phyloP scores from a whole-genome alignment of 768 basidiomycete genomes.

The Pisolithus sp. region DNA sequence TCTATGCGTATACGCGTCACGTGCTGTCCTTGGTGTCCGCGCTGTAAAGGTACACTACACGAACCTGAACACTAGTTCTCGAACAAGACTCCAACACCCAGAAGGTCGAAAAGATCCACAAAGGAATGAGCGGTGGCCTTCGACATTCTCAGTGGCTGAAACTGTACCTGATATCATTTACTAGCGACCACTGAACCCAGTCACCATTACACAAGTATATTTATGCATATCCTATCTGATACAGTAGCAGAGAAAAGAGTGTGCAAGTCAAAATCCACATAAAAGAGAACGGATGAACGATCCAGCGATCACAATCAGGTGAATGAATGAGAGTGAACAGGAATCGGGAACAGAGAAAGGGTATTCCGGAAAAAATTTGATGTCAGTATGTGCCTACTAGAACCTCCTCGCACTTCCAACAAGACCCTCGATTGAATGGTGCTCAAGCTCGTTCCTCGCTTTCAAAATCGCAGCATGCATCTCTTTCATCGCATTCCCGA shows the following conservation, averaged over 20 bases:
- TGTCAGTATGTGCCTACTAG: conserved; percentile 22
- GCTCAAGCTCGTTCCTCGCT: conserved; percentile 91
- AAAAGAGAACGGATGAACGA: background rate
- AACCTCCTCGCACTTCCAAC: conserved; percentile 46
- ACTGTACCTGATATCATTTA: too few relatives aligned
- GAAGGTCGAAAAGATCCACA: too few relatives aligned
- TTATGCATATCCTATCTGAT: background rate
- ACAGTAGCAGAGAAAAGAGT: background rate
- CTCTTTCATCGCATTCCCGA: conserved; percentile 95
- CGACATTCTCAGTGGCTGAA: too few relatives aligned
- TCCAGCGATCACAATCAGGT: background rate
- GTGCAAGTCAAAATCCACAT: background rate
- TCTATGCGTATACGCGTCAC: too few relatives aligned
- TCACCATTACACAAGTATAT: background rate
- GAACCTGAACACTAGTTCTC: too few relatives aligned
- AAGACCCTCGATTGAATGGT: conserved; percentile 91
- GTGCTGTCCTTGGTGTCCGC: too few relatives aligned
- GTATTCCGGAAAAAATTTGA: conserved; percentile 1
- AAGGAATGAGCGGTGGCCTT: too few relatives aligned
- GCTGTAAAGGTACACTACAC: too few relatives aligned
- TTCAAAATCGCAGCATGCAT: conserved; percentile 91
- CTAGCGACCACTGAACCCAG: too few relatives aligned
- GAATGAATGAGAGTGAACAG: background rate
- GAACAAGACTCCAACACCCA: too few relatives aligned
- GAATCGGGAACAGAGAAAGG: background rate